These are phyloP conservation scores for Cyberlindnera amylophila DNA, from an alignment of 805 yeast genomes.

Conservation along the genomic window DNA sequence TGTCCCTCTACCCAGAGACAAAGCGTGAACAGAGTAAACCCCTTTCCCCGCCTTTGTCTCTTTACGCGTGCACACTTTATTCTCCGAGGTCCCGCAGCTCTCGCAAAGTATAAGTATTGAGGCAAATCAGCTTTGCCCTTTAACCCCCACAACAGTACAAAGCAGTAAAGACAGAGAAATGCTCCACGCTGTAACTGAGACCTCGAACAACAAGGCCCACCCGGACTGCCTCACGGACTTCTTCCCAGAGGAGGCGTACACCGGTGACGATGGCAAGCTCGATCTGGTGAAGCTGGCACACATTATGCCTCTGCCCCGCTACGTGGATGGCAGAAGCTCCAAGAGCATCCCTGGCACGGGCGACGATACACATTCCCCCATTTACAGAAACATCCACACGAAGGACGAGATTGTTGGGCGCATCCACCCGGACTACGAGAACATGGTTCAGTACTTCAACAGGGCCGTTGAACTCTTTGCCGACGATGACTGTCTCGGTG, in stretches of 20 bases:
- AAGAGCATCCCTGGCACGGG: constrained; percentile 31
- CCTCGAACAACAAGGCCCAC: neutral
- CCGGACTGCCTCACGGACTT: constrained; percentile 9
- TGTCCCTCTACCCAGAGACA: no score
- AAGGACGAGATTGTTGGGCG: constrained; percentile 32
- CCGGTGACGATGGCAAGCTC: constrained; percentile 4
- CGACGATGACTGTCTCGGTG: constrained; percentile 13
- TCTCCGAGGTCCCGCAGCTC: no score
- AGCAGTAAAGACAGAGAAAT: no score
- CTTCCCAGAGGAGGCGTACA: constrained; percentile 3
- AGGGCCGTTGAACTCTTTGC: constrained; percentile 33
- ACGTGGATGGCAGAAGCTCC: neutral
- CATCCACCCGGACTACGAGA: constrained; percentile 40
- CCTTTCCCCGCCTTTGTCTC: no score
- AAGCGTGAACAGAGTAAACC: no score
- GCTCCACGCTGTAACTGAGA: neutral
- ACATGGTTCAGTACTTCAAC: constrained; percentile 39
- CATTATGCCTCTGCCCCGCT: constrained; percentile 4
- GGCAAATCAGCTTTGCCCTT: no score
- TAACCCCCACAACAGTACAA: no score
- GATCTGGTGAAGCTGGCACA: constrained; percentile 4
- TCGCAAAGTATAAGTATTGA: no score
- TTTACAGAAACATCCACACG: constrained; percentile 40
- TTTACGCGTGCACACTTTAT: no score
- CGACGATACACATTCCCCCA: constrained; percentile 37